Base-by-base conservation (phyloP, 2,329 filamentous ascomycete species). In the Penicillium sp. region DNA sequence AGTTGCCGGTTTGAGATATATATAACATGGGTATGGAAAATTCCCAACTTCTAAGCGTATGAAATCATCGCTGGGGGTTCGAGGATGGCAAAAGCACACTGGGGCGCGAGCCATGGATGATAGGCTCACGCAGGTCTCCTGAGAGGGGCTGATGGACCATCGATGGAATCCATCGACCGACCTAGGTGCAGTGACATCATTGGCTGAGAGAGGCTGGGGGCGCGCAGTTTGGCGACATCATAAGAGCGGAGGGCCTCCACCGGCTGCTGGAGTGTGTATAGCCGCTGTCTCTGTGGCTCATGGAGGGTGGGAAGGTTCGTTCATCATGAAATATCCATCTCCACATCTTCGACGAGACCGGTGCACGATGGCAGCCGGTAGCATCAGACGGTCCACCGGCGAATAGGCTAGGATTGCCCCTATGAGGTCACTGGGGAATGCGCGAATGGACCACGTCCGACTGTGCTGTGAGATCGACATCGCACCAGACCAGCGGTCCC, bases 361-460 rank as follows among this genome's bases (percentile, higher is more conserved):
- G 56, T 52, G 45, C 36, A 40, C 26, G 15, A 23, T n/a, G 24
- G 20, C 26, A 13, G 45, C 24, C 36, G 39, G 51, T 49, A 54
- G 44, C 34, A 55, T 54, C 46, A 52, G 17, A 45, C 12, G 58
- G 9, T 52, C 49, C 58, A 55, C 53, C 20, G 17, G 23, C 17
- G 43, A 15, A 47, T 50, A 33, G 46, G 43, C 27, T 23, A 49
- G 18, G 33, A 20, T 26, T 29, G 7, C 51, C 43, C 49, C 50
- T 52, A 61, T 63, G 60, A 63, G 59, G 56, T 63, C 60, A 63
- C 55, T 58, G 46, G 52, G 53, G 54, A 60, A 62, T 62, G 59
- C 41, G 23, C 17, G 23, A 51, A 51, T 58, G 56, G 54, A 42
- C 44, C 36, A 33, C 44, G 44, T 29, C n/a, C 21, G 41, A 46